A percentile compares a stretch with the other conserved stretches of the same genome.
Conservation (phyloP, 768 basidiomycete genomes). For the Tricholoma saponaceum region DNA sequence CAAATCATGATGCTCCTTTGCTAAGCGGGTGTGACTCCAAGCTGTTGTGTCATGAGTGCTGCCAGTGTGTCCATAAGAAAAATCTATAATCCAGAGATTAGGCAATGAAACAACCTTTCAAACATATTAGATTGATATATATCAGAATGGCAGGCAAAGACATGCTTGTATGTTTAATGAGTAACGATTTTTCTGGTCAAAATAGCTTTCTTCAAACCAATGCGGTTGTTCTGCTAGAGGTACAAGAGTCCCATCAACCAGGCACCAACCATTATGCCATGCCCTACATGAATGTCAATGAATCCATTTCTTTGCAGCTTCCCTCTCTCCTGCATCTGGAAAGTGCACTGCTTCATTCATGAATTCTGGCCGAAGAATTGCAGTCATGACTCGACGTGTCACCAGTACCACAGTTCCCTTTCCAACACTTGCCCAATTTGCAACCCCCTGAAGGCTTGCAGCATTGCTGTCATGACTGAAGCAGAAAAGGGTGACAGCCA, state of each 20-base stretch:
- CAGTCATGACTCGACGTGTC: neutral
- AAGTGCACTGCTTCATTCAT: neutral
- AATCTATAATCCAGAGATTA: neutral
- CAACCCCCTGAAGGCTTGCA: too few species aligned
- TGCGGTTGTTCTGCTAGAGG: constrained; percentile 13
- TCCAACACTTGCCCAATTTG: too few species aligned
- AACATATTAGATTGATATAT: neutral
- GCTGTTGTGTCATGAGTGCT: neutral
- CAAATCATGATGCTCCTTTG: neutral
- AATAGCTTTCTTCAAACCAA: constrained; percentile 23
- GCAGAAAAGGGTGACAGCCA: neutral
- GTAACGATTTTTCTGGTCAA: constrained; percentile 24
- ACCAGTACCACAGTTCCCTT: neutral
- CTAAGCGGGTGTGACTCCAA: neutral
- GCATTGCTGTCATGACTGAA: neutral
- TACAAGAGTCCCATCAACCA: constrained; percentile 18
- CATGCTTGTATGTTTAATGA: constrained; percentile 20
- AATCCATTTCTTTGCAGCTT: neutral
- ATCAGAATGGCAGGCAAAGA: neutral
- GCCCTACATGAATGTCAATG: constrained; percentile 6
- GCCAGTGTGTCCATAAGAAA: neutral
- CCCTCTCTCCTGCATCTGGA: neutral
- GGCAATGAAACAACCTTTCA: neutral
- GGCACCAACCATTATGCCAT: constrained; percentile 16
- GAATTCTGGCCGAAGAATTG: neutral